Base-by-base conservation (phyloP, 2,329 filamentous ascomycete species). In the Colletotrichum ledebouriae region DNA sequence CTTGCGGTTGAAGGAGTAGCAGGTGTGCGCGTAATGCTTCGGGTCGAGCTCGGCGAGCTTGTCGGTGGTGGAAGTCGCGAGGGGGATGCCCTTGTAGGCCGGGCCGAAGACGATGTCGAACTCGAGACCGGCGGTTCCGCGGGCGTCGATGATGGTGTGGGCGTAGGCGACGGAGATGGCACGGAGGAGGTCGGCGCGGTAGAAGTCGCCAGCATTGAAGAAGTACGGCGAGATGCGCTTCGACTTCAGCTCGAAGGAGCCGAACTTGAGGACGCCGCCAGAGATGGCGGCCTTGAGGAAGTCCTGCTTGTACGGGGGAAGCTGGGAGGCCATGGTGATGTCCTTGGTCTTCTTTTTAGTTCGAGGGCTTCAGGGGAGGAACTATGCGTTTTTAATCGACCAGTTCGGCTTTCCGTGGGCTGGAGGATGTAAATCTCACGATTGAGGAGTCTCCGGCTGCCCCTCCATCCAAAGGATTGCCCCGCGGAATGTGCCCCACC, bases 51-150 rank as follows among this genome's bases (percentile, higher is more conserved):
- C 87, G 60, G 89, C 88, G 12, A 98, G 87, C 78, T 94, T 92
- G 77, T 92, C 88, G 42, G 91, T 86, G 15, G 94, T 91, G 3
- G 92, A 87, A 15, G 92, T 90, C 50, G 92, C 92, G n/a, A 98
- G 88, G 1, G 94, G 94, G 72, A 98, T 97, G 50, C 96, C 96
- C 84, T 98, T 99, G 86, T 98, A 99, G 10, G 96, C 95, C 3
- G 96, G 95, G 15, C 88, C 94, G 80, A 98, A 98, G 76, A 98
- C 85, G 74, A 98, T 87, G 78, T 98, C 95, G 79, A 97, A 91
- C 37, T 86, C 81, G 52, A 87, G 81, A 15, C 73, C 74, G 25
- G 73, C 62, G 39, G 81, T 75, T 50, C 78, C 73, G 73, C 81
- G 79, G 20, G 84, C 82, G 56, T 85, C 79, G 71, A 84, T 81